phyloP scores from a whole-genome alignment of 1,284 basidiomycete genomes.

The Puccinia coronata region DNA sequence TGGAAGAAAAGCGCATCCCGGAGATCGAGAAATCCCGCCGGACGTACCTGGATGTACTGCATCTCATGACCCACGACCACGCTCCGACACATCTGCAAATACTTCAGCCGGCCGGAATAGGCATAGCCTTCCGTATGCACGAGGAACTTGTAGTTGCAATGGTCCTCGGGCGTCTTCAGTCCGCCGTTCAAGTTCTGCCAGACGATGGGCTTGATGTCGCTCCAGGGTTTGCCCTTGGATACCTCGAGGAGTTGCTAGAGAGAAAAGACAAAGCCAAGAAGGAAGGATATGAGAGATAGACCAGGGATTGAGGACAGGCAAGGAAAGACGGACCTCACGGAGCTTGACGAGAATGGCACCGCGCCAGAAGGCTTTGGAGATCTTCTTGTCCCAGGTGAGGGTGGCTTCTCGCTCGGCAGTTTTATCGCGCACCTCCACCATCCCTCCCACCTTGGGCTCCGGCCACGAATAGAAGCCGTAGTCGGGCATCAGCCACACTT shows the following conservation, averaged over 20 bases:
- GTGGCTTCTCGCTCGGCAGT: conserved; percentile 11
- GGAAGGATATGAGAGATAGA: not conserved
- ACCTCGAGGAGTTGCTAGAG: conserved; percentile 36
- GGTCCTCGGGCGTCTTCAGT: conserved; percentile 57
- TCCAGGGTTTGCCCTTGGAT: conserved; percentile 34
- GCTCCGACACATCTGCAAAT: conserved; percentile 59
- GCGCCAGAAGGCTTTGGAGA: conserved; percentile 45
- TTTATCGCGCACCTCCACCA: conserved; percentile 49
- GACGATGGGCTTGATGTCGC: conserved; percentile 31
- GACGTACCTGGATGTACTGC: conserved; percentile 50
- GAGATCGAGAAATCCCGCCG: not conserved
- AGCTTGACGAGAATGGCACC: conserved; percentile 41
- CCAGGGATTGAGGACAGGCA: not conserved
- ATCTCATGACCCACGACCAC: conserved; percentile 58
- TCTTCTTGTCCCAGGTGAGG: conserved; percentile 31
- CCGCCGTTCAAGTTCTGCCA: conserved; percentile 38
- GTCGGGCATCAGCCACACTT: conserved; percentile 58
- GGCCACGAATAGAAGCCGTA: conserved; percentile 57
- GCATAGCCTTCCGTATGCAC: conserved; percentile 59
- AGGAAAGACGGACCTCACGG: conserved; percentile 23
- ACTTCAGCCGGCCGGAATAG: conserved; percentile 59
- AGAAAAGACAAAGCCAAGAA: not conserved
- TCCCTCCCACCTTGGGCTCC: conserved; percentile 51
- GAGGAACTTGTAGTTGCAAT: conserved; percentile 59
- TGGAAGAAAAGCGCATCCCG: conserved; percentile 42